Conservation (phyloP, 2,329 filamentous ascomycete genomes). For the Myriosclerotinia scirpicola region DNA sequence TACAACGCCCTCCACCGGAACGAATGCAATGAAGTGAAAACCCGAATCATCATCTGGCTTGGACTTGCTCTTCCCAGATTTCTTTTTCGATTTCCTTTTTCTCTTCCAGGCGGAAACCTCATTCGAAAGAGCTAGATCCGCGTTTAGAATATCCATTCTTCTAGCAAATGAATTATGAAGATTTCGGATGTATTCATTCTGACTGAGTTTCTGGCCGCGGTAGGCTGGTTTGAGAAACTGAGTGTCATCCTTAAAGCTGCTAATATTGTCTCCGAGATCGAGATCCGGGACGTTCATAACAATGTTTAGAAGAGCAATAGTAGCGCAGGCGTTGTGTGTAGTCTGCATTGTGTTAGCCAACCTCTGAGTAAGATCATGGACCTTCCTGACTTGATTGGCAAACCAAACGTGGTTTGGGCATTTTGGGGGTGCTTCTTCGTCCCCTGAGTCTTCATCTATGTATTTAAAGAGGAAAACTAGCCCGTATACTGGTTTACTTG, state of each 20-base stretch:
- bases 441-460: slow-evolving; percentile 48
- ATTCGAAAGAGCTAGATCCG: slow-evolving; percentile 64
- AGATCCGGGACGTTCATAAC: slow-evolving; percentile 76
- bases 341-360: slow-evolving; percentile 51
- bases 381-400: slow-evolving; percentile 71
- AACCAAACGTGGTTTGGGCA: slow-evolving; percentile 80
- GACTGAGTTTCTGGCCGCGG: slow-evolving; percentile 73
- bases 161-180: slow-evolving; percentile 87
- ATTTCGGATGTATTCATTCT: slow-evolving; percentile 72
- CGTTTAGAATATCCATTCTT: slow-evolving; percentile 74
- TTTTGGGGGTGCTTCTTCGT: slow-evolving; percentile 52
- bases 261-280: slow-evolving; percentile 68
- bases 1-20: slow-evolving; percentile 70
- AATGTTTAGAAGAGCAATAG: slow-evolving; percentile 90
- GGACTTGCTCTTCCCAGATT: slow-evolving; percentile 44
- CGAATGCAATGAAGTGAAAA: slow-evolving; percentile 88
- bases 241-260: slow-evolving; percentile 72
- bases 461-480: slow-evolving; percentile 88
- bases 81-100: slow-evolving; percentile 44
- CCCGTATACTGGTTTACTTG: slow-evolving; percentile 72
- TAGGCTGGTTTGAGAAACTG: slow-evolving; percentile 65
- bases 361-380: slow-evolving; percentile 6
- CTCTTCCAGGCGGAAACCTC: slow-evolving; percentile 43
- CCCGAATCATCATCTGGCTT: slow-evolving; percentile 58
- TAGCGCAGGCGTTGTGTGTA: slow-evolving; percentile 82